Evolutionary conservation across 345 rosid species (phyloP), one percentile per base, ranked within the genome.

Genomic region (Laguncularia racemosa): DNA sequence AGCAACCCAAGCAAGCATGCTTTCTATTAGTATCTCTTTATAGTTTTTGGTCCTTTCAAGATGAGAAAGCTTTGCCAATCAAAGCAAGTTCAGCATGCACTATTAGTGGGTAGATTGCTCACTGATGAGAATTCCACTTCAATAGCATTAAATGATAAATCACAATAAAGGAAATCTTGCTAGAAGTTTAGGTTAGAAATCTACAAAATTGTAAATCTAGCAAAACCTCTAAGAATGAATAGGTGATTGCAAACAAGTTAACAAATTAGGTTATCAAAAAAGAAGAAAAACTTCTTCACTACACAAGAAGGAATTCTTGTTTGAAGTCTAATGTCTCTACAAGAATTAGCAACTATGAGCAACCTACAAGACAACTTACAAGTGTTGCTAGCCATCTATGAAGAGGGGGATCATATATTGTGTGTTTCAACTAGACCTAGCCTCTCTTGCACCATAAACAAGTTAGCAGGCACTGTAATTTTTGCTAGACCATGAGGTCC

Each of bases 121-220:
- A 66, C 78, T 13, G 76, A 71, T 23, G 68, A 67, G 57, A 72
- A 63, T 74, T 55, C 69, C 48, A 54, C 69, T 67, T 60, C 77
- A 48, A 78, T 72, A 66, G 66, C 76, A 44, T 74, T 70, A 49
- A 69, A 73, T 45, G 63, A 81, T 57, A 84, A 75, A 70, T 88
- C 96, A 97, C 62, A 76, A 66, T 76, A 72, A 57, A 76, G 82
- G 74, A 90, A 78, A 76, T 73, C 84, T 53, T 88, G 99, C 58
- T 79, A 96, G 56, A 88, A 78, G 76, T 62, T 59, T 26, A 85
- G 76, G 68, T 59, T 62, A 46, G 72, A 68, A 62, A 59, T 57
- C 61, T 73, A 60, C 67, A 62, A 33, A 46, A 57, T 20, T 54
- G 60, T 52, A 69, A 71, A 67, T 69, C 67, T 52, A 52, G 59